Evolutionary conservation across 495 filamentous ascomycete species (phyloP).

Genomic region (Aspergillus panamensis): DNA sequence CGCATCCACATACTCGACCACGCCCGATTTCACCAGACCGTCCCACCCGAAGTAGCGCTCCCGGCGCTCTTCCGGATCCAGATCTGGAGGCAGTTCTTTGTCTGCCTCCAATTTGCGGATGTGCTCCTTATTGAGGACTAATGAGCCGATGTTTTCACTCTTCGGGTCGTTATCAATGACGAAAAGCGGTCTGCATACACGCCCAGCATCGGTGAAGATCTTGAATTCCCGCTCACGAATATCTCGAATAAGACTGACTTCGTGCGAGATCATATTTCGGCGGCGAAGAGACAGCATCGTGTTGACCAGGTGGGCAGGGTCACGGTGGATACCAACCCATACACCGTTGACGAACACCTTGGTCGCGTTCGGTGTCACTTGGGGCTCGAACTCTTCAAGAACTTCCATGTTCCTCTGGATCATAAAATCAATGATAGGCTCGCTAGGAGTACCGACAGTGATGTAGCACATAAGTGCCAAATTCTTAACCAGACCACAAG

Average conservation of each 20-base stretch:
- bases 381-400: constrained; percentile 91
- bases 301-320: constrained; percentile 74
- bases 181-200: constrained; percentile 89
- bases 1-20: constrained; percentile 92
- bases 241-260: constrained; percentile 90
- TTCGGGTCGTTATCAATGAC: constrained; percentile 75
- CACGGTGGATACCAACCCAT: constrained; percentile 85
- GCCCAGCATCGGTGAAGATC: constrained; percentile 94
- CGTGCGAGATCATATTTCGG: constrained; percentile 71
- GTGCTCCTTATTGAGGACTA: constrained; percentile 81
- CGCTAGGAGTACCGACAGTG: constrained; percentile 83
- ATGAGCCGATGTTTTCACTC: constrained; percentile 65
- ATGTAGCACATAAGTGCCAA: constrained; percentile 97
- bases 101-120: constrained; percentile 66
- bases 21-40: constrained; percentile 72
- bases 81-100: constrained; percentile 54
- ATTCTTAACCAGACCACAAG: constrained; percentile 98
- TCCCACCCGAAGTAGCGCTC: constrained; percentile 80
- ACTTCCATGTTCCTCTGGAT: constrained; percentile 90
- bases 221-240: constrained; percentile 97
- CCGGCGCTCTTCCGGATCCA: constrained; percentile 54
- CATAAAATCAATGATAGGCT: constrained; percentile 94
- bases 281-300: constrained; percentile 75
- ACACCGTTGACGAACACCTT: constrained; percentile 98
- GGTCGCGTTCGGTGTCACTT: constrained; percentile 83